Evolutionary conservation across 345 rosid genomes (phyloP), one percentile per base, ranked within the genome.

Genomic region (Kernera saxatilis): DNA sequence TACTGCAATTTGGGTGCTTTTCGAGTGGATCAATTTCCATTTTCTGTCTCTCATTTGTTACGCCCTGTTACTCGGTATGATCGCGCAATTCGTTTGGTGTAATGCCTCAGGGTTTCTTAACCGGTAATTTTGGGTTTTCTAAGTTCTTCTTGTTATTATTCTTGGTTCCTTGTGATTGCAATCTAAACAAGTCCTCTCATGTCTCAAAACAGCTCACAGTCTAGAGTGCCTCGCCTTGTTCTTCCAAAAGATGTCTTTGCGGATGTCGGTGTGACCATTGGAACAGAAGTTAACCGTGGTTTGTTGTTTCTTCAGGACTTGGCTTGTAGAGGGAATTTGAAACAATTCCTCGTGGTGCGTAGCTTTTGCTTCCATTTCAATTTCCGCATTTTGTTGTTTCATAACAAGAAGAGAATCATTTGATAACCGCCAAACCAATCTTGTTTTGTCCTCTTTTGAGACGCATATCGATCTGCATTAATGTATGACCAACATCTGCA

Each of bases 11-110:
- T 93, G 98, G 98, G 78, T 88, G 78, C 90, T 93, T 33, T 88
- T 93, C 65, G 98, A 93, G 78, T 93, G 97, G 95, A 91, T 93
- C 36, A 84, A 88, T 59, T 93, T 85, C 82, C 88, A 93, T 82
- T 84, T 93, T 29, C 78, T 93, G 32, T 84, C 92, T 72, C 86
- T 95, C 19, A 57, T 85, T 27, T 87, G 79, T 74, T 78, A 86
- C 58, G 86, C 73, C 43, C 55, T 95, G 77, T 82, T 82, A 74
- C 91, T 95, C 40, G 94, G 88, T 67, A 82, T 95, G 99, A 77
- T 90, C 62, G 88, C 72, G 2, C 99, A 92, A 56, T 95, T 88
- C 83, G 39, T 90, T 49, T 95, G 98, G 98, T 71, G 75, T 51
- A 92, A 92, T 69, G 88, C 85, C 69, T 83, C 92, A 22, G 87